Evolutionary conservation across 2,329 filamentous ascomycete species (phyloP), one percentile per base, ranked within the genome.

Genomic region (Aureobasidium sp.): DNA sequence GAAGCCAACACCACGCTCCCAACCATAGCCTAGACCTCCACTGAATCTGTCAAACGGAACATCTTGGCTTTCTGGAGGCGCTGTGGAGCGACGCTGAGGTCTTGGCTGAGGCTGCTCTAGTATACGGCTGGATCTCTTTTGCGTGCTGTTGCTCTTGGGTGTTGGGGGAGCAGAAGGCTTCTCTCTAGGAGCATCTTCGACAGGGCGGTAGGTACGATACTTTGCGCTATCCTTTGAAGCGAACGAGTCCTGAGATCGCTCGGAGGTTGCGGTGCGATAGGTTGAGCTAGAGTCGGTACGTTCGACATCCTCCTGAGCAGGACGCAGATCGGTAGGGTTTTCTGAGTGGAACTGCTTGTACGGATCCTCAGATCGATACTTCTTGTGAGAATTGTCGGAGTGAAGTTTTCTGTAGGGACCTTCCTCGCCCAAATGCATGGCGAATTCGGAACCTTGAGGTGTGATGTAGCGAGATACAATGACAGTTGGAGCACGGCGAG

Each of bases 11-110:
- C 70, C 67, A 9, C 69, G 67, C 62, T 74, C 70, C 67, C 71
- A 75, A 21, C 71, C 73, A 63, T 73, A 76, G 10, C 66, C 64
- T 15, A 75, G 59, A 1, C 73, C 73, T n/a, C 74, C 74, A 44
- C 67, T 66, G 62, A 70, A 75, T 13, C 73, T 69, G 63, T 74
- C 70, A 13, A 64, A 54, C 10, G 70, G 39, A 13, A 63, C 58
- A 10, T 66, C 64, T 1, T 61, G 48, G 49, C 47, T 62, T 37
- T 50, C 47, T n/a, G 21, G 25, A 13, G 50, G 59, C 29, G 52
- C 41, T 7, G 49, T 48, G 10, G 49, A 39, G 32, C 49, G 48
- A 34, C 59, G 47, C 34, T 53, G 34, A 44, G 58, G 58, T 25
- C 37, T 29, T 45, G 52, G 52, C 27, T 8, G 41, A 30, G 32